Percentiles rank a stretch among this genome's conserved stretches.
These are phyloP conservation scores for Suillus placidus DNA, from an alignment of 768 basidiomycete species.

Conservation along the genomic window DNA sequence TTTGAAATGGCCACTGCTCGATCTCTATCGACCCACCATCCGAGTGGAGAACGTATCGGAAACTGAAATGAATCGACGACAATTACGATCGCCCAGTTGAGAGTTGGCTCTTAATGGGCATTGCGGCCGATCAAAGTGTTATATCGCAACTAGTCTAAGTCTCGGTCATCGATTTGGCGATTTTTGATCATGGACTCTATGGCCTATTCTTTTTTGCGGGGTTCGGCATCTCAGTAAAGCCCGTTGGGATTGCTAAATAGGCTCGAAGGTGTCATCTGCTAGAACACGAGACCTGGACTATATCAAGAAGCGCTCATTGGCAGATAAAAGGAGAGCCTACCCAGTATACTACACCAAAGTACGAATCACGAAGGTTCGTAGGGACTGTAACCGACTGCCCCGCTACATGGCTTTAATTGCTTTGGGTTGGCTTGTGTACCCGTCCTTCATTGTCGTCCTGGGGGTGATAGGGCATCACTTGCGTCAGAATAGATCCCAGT, in stretches of 20 bases:
- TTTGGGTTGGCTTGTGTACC: not conserved
- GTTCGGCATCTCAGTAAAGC: not conserved
- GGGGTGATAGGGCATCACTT: not conserved
- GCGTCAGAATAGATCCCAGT: conserved; percentile 1
- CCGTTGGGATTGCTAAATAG: not conserved
- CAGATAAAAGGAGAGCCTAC: conserved; percentile 4
- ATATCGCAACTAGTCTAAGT: no score
- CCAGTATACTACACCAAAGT: not conserved
- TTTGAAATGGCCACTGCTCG: conserved; percentile 59
- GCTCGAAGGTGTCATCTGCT: not conserved
- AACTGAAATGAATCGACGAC: no score
- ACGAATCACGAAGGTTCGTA: not conserved
- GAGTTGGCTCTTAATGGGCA: no score
- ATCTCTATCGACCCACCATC: conserved; percentile 42
- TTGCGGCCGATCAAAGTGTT: no score
- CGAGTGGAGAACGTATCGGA: conserved; percentile 8
- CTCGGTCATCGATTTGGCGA: not conserved
- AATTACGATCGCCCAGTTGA: no score
- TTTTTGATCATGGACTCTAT: not conserved
- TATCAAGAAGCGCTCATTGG: not conserved
- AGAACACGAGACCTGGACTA: not conserved
- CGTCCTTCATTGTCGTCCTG: not conserved
- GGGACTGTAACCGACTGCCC: not conserved
- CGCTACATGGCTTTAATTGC: not conserved
- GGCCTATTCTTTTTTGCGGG: not conserved